Base-by-base conservation (phyloP, 31 red algal genomes). In the Pterothamnion heteromorphum region DNA sequence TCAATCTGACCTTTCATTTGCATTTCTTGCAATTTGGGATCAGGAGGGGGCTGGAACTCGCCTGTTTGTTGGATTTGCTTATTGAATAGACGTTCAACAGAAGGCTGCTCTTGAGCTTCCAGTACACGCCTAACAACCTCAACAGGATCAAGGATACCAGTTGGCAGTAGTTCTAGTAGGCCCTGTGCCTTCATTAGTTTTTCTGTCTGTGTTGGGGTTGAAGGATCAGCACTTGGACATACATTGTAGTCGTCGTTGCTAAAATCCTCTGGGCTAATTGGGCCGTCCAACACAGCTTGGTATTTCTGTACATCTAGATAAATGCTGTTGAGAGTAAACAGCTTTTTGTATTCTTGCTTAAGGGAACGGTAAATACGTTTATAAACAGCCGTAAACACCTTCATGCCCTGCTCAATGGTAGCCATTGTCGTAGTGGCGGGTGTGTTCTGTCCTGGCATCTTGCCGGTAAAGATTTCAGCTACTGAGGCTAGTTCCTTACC, bases 341-440 rank as follows among this genome's bases (percentile, higher is more conserved):
- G 23, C 72, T 30, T 26, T 32, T 76, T 32, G 30, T 30, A 76
- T 32, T 76, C 72, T 30, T 32, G 72, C 26, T 26, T 76, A 26
- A 76, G 23, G 30, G 72, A 76, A 32, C 72, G 72, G 72, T 76
- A 76, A 32, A 76, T 76, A 76, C 72, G 72, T 32, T 76, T 76
- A 76, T 76, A 76, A 76, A 76, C 30, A 26, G 72, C 72, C 72
- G 72, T 76, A 32, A 76, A 76, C 72, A 32, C 72, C 72, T 76
- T 26, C 72, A 76, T 30, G 30, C 72, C 72, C 30, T 76, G 72
- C 72, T 76, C 72, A 32, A 76, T 76, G 23, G 30, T 26, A 76
- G 72, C 72, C 72, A 76, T 76, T 30, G 72, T 76, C 72, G 72
- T 76, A 76, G 26, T 32, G 72, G 30, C 72, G 30, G 72, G 72